These are phyloP conservation scores for Acidiella bohemica DNA, from an alignment of 495 filamentous ascomycete species.

Conservation along the genomic window DNA sequence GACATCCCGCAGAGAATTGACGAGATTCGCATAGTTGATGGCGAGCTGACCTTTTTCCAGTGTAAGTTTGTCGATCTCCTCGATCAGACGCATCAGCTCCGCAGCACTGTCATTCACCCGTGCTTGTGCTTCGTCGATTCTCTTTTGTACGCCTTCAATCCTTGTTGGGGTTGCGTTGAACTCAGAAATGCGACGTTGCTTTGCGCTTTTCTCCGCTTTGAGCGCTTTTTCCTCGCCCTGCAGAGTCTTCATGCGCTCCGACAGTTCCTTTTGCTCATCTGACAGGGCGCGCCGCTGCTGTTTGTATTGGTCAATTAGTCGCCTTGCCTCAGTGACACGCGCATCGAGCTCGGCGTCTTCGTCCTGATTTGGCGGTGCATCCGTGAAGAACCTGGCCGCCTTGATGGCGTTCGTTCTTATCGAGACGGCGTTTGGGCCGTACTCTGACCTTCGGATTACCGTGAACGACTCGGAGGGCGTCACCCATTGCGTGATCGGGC, in stretches of 20 bases:
- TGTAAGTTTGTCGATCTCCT: constrained; percentile 42
- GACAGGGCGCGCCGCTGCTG: constrained; percentile 19
- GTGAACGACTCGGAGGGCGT: constrained; percentile 44
- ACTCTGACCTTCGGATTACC: constrained; percentile 55
- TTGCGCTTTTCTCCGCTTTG: constrained; percentile 39
- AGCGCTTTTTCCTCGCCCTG: constrained; percentile 32
- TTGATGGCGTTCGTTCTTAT: constrained; percentile 44
- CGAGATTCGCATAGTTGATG: constrained; percentile 48
- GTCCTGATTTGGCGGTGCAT: constrained; percentile 55
- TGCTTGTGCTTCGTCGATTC: constrained; percentile 31
- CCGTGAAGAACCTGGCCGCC: constrained; percentile 54
- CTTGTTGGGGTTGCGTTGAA: constrained; percentile 55
- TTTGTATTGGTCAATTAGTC: constrained; percentile 22
- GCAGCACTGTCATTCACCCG: constrained; percentile 33
- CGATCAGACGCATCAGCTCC: constrained; percentile 32
- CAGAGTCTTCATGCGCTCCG: constrained; percentile 3
- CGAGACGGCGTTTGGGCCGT: constrained; percentile 53
- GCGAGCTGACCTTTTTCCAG: constrained; percentile 50
- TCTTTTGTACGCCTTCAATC: constrained; percentile 44
- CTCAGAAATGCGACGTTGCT: constrained; percentile 47
- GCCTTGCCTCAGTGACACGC: constrained; percentile 32
- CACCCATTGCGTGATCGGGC: constrained; percentile 46
- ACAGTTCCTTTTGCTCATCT: constrained; percentile 1
- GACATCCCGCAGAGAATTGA: constrained; percentile 43
- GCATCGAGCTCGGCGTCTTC: constrained; percentile 40